Conservation (phyloP, 2,329 filamentous ascomycete species). For the Beauveria bassiana region DNA sequence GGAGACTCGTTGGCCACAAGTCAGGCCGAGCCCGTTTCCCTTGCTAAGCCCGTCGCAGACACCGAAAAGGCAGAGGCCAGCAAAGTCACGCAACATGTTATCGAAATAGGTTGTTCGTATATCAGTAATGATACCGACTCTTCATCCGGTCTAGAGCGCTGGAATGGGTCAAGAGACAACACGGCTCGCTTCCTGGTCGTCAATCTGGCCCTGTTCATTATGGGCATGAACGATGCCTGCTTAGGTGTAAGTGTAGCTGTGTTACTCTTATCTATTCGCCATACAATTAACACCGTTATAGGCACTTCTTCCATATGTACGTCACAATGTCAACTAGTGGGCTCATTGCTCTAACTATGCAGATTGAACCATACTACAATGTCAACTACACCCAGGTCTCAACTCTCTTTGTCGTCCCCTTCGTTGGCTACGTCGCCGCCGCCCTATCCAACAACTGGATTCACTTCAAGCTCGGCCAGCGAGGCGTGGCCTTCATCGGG, state of each 20-base stretch:
- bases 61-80: neutral
- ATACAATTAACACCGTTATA: constrained; percentile 15
- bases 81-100: constrained; percentile 1
- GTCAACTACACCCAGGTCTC: constrained; percentile 57
- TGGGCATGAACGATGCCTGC: constrained; percentile 63
- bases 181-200: constrained; percentile 50
- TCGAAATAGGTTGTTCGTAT: constrained; percentile 5
- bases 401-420: constrained; percentile 58
- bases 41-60: neutral
- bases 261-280: no score
- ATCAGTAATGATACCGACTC: neutral
- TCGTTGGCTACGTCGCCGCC: constrained; percentile 56
- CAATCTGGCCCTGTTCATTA: constrained; percentile 54
- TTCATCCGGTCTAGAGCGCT: constrained; percentile 35
- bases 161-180: constrained; percentile 57
- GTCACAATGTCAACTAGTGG: constrained; percentile 14
- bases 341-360: neutral
- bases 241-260: constrained; percentile 43
- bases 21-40: neutral
- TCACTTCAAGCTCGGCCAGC: constrained; percentile 58
- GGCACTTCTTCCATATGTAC: constrained; percentile 41
- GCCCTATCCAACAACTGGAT: constrained; percentile 58
- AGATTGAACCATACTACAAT: constrained; percentile 55
- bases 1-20: neutral
- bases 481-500: constrained; percentile 60